phyloP scores from a whole-genome alignment of 139 green algal genomes.

The Coelastrella sp. region DNA sequence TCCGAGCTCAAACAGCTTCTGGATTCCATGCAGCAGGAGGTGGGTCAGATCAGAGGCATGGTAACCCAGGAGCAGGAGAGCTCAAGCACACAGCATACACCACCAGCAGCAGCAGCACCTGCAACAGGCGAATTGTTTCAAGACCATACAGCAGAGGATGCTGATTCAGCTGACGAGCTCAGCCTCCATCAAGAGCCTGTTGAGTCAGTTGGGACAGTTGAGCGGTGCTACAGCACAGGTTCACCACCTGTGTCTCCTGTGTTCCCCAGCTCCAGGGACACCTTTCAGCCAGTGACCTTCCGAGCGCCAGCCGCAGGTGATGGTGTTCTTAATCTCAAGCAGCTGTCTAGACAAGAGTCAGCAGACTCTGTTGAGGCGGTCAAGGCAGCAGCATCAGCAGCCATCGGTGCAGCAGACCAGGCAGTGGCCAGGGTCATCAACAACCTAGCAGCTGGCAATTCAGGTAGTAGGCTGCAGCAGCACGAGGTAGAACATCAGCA shows the following conservation, averaged over 20 bases:
- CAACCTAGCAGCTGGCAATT: background rate
- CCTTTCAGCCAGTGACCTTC: too few relatives aligned
- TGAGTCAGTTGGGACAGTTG: background rate
- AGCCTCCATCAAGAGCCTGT: background rate
- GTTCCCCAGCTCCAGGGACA: too few relatives aligned
- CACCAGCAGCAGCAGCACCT: background rate
- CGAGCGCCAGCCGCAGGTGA: background rate
- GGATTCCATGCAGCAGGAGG: slow-evolving; percentile 38
- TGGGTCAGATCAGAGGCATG: slow-evolving; percentile 6
- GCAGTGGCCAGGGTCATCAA: background rate
- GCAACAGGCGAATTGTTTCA: background rate
- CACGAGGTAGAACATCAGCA: background rate
- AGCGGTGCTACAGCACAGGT: too few relatives aligned
- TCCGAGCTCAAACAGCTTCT: slow-evolving; percentile 23
- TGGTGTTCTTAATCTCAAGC: too few relatives aligned
- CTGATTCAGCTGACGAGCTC: background rate
- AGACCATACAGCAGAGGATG: background rate
- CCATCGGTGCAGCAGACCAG: background rate
- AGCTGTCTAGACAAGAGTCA: background rate
- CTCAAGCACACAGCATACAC: background rate
- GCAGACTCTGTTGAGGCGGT: background rate
- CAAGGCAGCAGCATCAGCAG: slow-evolving; percentile 15
- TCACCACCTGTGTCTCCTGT: too few relatives aligned
- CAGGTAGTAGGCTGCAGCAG: background rate
- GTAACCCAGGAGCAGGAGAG: background rate